Conservation (phyloP, 2,329 filamentous ascomycete species). For the Penicillium sclerotiorum region DNA sequence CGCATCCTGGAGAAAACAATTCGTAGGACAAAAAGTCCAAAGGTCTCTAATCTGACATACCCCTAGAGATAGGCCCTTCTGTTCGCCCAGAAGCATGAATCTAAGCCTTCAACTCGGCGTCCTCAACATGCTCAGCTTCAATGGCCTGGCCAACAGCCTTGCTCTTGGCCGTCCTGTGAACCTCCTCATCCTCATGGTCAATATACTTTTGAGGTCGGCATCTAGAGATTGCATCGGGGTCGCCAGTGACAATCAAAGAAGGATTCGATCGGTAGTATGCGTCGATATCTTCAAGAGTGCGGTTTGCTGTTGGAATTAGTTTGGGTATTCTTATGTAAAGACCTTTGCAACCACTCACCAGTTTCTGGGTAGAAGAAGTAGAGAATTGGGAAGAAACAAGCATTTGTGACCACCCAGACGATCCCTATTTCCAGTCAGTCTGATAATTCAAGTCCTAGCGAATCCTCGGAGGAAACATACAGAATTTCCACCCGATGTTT, state of each 20-base stretch:
- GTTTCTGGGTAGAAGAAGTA: conserved; percentile 46
- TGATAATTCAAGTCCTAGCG: neutral
- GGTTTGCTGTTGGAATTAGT: conserved; percentile 19
- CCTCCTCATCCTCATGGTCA: conserved; percentile 48
- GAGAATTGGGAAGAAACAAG: conserved; percentile 51
- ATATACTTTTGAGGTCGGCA: conserved; percentile 53
- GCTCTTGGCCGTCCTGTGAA: conserved; percentile 22
- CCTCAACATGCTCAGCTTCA: conserved; percentile 9
- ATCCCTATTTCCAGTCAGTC: conserved; percentile 32
- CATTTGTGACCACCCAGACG: conserved; percentile 51
- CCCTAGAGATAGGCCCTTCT: too few relatives aligned
- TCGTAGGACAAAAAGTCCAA: too few relatives aligned
- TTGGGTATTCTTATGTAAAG: neutral
- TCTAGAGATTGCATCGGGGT: conserved; percentile 51
- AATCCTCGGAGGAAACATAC: neutral
- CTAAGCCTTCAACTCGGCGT: neutral
- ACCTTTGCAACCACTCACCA: conserved; percentile 10
- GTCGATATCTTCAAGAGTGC: conserved; percentile 40
- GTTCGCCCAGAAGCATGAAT: too few relatives aligned
- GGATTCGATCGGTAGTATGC: conserved; percentile 42
- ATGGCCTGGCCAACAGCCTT: conserved; percentile 2
- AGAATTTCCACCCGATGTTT: conserved; percentile 45
- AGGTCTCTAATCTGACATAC: too few relatives aligned
- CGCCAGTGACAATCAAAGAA: conserved; percentile 49
- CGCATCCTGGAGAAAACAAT: too few relatives aligned